Conservation (phyloP, 768 basidiomycete genomes). For the Tulasnella sp. region DNA sequence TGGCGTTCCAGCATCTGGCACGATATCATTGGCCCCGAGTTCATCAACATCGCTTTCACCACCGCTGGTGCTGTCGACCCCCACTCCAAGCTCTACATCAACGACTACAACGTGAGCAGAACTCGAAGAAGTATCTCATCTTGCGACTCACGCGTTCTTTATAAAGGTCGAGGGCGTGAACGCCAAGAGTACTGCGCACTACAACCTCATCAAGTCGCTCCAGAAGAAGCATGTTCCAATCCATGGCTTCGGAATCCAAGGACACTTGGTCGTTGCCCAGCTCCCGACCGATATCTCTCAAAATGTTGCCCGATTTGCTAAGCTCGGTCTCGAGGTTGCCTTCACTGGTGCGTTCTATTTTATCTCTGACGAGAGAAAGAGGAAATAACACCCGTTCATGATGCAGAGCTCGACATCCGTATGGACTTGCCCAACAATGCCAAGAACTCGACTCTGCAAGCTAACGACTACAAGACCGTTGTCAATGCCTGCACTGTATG, state of each 20-base stretch:
- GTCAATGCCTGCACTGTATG: conserved; percentile 52
- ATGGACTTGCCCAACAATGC: conserved; percentile 53
- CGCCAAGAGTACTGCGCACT: conserved; percentile 55
- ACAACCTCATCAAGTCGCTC: conserved; percentile 51
- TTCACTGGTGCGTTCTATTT: conserved; percentile 43
- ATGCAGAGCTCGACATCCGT: conserved; percentile 58
- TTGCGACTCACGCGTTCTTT: conserved; percentile 30
- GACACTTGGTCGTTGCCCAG: conserved; percentile 27
- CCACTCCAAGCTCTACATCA: conserved; percentile 53
- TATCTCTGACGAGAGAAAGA: neutral
- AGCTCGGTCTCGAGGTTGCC: conserved; percentile 62
- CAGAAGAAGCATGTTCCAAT: conserved; percentile 50
- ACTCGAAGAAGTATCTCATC: conserved; percentile 32
- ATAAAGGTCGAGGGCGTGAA: conserved; percentile 36
- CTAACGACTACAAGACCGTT: conserved; percentile 55
- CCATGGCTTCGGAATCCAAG: conserved; percentile 57
- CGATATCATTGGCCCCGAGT: conserved; percentile 48
- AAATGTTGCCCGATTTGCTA: conserved; percentile 52
- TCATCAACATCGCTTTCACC: conserved; percentile 46
- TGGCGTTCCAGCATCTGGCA: conserved; percentile 54
- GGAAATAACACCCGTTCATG: neutral
- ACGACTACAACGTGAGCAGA: conserved; percentile 28
- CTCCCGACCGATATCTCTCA: conserved; percentile 39
- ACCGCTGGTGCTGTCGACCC: conserved; percentile 56
- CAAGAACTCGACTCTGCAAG: conserved; percentile 52